phyloP scores from a whole-genome alignment of 768 basidiomycete genomes.

The Mycena polygramma region DNA sequence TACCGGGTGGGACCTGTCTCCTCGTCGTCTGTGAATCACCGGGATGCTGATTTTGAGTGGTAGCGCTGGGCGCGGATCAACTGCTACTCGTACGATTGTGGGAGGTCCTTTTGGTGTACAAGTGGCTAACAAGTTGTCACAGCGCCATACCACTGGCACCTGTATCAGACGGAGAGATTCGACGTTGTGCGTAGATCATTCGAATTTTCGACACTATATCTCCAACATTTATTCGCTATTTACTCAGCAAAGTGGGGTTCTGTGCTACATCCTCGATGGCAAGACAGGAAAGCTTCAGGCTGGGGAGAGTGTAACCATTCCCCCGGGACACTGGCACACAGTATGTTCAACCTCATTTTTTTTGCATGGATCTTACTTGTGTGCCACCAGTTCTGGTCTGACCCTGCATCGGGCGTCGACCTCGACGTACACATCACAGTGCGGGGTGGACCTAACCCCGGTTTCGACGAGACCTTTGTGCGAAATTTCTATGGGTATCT shows the following conservation, averaged over 20 bases:
- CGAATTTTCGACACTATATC: not conserved
- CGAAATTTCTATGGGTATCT: constrained; percentile 43
- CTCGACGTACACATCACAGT: constrained; percentile 44
- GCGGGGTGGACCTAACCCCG: constrained; percentile 43
- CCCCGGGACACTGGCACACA: constrained; percentile 42
- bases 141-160: constrained; percentile 47
- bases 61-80: constrained; percentile 42
- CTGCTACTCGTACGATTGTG: constrained; percentile 40
- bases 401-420: constrained; percentile 41
- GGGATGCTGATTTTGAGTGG: not conserved
- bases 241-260: constrained; percentile 39
- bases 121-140: constrained; percentile 1
- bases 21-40: not conserved
- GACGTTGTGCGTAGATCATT: constrained; percentile 37
- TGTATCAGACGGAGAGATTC: constrained; percentile 46
- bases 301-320: constrained; percentile 41
- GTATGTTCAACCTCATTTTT: constrained; percentile 22
- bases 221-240: not conserved
- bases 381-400: constrained; percentile 43
- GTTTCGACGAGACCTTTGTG: constrained; percentile 45
- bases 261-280: constrained; percentile 44
- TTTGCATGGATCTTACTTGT: not conserved
- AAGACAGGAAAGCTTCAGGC: constrained; percentile 41
- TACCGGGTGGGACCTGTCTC: constrained; percentile 28
- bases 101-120: not conserved